Base-by-base conservation (phyloP, 2,329 filamentous ascomycete genomes). In the Aspergillus phoenicis region DNA sequence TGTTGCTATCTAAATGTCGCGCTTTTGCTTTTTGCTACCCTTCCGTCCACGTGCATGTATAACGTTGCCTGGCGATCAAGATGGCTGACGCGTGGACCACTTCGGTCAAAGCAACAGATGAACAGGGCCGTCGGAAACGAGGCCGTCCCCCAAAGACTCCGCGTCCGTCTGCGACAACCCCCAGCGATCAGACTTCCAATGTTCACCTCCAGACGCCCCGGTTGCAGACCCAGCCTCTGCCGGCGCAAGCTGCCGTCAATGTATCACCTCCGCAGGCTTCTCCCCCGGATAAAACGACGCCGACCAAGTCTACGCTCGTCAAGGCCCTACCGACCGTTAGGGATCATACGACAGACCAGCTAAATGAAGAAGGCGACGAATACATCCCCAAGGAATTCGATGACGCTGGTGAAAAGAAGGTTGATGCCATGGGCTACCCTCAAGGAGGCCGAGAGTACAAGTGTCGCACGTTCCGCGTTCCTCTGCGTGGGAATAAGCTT, bases 271-370 rank as follows among this genome's bases (percentile, higher is more conserved):
- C 80, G 20, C 91, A 86, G 64, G 76, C 81, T 17, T 87, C 87
- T 13, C 85, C 92, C 30, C 87, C 90, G 2, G 66, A 76, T 15
- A 95, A 94, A 77, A 85, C 89, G 2, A 95, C 93, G 15, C 87
- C 91, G 4, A 67, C 75, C 22, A 95, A 94, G 77, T 84, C 89
- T 4, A 92, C 92, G 8, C 91, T 94, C 8, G 84, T 98, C 69
- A 99, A 99, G 79, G 95, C 95, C 0, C 83, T 99, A 47, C 95
- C 95, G 2, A 98, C 95, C 4, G 95, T 98, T 13, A 85, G 95
- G 77, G 95, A 99, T 73, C 95, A 99, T 76, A 99, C 95, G 2
- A 98, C 94, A 15, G 94, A 98, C 75, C 94, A 98, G 76, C 86
- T 99, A 30, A 92, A 91, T 56, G 84, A 90, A 28, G 91, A 92